Percentiles rank a stretch among this genome's conserved stretches.
Evolutionary conservation across 2,329 filamentous ascomycete genomes (phyloP).

Genomic region (Leptographium galeiforme): DNA sequence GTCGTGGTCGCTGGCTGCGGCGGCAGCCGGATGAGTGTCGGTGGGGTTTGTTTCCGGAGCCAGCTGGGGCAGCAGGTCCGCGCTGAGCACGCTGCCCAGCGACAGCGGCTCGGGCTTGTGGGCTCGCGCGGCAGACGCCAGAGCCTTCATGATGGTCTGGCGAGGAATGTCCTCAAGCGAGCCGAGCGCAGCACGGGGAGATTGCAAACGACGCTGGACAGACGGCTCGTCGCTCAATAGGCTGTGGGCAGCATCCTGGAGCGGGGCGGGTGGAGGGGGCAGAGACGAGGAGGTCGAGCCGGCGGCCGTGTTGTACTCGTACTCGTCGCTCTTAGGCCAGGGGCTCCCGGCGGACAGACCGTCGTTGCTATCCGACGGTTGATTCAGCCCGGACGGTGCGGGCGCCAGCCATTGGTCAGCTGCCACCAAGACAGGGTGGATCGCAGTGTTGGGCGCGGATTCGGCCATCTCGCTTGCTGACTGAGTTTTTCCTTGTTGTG

Average conservation of each 20-base stretch:
- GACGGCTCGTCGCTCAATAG: slow-evolving; percentile 1
- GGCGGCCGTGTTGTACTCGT: slow-evolving; percentile 8
- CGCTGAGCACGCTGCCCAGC: slow-evolving; percentile 44
- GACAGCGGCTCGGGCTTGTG: slow-evolving; percentile 51
- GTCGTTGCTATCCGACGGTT: not conserved
- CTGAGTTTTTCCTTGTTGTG: not conserved
- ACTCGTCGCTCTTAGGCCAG: not conserved
- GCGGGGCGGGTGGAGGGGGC: not conserved
- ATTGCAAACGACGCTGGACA: slow-evolving; percentile 7
- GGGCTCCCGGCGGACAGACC: not conserved
- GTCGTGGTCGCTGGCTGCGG: not conserved
- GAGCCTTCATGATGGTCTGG: slow-evolving; percentile 71
- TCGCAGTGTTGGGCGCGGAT: slow-evolving; percentile 29
- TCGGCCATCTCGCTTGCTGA: slow-evolving; percentile 18
- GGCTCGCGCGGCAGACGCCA: slow-evolving; percentile 52
- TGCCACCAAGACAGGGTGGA: slow-evolving; percentile 32
- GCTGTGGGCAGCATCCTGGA: not conserved
- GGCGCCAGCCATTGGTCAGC: not conserved
- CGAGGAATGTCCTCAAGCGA: slow-evolving; percentile 58
- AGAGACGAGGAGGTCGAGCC: not conserved
- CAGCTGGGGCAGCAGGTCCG: slow-evolving; percentile 14
- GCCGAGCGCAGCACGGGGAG: slow-evolving; percentile 15
- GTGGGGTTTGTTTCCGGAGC: not conserved
- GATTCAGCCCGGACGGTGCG: too few relatives aligned
- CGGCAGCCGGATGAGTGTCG: not conserved